Conservation (phyloP, 139 green algal genomes). For the Parachlorella kessleri region DNA sequence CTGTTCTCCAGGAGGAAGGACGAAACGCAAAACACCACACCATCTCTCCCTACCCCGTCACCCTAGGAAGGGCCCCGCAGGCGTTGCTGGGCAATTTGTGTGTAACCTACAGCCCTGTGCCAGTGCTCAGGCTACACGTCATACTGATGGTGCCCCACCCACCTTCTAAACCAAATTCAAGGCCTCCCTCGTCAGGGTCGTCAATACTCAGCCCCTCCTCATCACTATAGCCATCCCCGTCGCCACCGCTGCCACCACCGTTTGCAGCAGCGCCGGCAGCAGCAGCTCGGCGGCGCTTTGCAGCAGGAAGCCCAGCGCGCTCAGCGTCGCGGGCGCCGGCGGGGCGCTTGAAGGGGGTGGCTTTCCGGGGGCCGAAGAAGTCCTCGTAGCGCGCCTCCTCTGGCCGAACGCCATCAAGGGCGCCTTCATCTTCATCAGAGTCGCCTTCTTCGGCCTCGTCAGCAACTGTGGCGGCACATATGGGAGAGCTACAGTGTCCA, state of each 20-base stretch:
- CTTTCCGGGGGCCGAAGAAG: conserved; percentile 69
- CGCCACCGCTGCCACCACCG: conserved; percentile 21
- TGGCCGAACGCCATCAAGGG: background rate
- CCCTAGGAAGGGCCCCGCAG: too few relatives aligned
- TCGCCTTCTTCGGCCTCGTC: background rate
- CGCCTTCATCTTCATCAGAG: conserved; percentile 6
- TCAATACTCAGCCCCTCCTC: conserved; percentile 6
- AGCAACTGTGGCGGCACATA: too few relatives aligned
- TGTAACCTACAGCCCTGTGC: too few relatives aligned
- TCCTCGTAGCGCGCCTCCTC: conserved; percentile 59
- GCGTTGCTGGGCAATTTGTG: too few relatives aligned
- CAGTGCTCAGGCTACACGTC: too few relatives aligned
- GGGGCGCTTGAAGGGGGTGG: background rate
- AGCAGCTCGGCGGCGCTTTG: background rate
- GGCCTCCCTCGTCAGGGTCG: conserved; percentile 13
- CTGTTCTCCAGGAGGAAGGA: too few relatives aligned
- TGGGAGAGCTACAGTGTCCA: too few relatives aligned
- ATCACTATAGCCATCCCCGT: background rate
- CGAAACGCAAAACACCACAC: background rate
- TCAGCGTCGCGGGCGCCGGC: background rate
- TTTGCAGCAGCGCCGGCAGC: conserved; percentile 4
- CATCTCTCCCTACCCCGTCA: too few relatives aligned
- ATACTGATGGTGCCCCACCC: background rate
- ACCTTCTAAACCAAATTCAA: conserved; percentile 17
- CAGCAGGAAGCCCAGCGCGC: background rate